Conservation (phyloP, 2,329 filamentous ascomycete species). For the Monilinia vaccinii-corymbosi region DNA sequence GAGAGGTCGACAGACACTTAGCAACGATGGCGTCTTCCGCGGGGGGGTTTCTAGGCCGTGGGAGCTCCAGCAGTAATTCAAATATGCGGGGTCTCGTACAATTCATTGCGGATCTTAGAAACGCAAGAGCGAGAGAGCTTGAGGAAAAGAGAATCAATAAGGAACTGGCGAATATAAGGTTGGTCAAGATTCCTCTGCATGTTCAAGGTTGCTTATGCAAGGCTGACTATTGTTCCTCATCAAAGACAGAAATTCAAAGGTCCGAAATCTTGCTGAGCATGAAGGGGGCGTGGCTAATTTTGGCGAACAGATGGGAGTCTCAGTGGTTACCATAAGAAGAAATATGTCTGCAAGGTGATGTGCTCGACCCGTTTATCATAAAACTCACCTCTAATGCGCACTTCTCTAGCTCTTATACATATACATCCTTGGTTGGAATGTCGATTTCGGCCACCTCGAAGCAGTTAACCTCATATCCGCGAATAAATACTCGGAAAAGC, state of each 20-base stretch:
- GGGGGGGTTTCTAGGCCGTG: constrained; percentile 56
- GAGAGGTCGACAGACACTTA: neutral
- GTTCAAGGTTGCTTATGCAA: constrained; percentile 5
- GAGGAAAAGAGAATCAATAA: constrained; percentile 99
- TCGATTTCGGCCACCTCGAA: constrained; percentile 97
- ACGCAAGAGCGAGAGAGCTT: constrained; percentile 86
- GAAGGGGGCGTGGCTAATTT: constrained; percentile 14
- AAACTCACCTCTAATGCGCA: neutral
- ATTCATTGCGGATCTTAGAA: constrained; percentile 94
- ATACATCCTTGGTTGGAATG: constrained; percentile 97
- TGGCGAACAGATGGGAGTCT: constrained; percentile 61
- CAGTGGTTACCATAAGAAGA: constrained; percentile 98
- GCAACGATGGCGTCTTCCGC: constrained; percentile 26
- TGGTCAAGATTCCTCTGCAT: constrained; percentile 27
- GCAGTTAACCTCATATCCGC: constrained; percentile 96
- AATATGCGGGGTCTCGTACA: constrained; percentile 83
- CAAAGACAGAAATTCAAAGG: constrained; percentile 86
- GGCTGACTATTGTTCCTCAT: constrained; percentile 20
- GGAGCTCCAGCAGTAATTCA: constrained; percentile 49
- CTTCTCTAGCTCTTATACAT: constrained; percentile 70
- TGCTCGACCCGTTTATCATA: neutral
- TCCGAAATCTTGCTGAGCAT: constrained; percentile 25
- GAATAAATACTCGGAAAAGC: constrained; percentile 96
- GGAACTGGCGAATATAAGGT: constrained; percentile 93
- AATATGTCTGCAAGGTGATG: constrained; percentile 93